A percentile compares a stretch with the other conserved stretches of the same genome.
Evolutionary conservation across 2,329 filamentous ascomycete species (phyloP).

Genomic region (Hypomyces rosellus): DNA sequence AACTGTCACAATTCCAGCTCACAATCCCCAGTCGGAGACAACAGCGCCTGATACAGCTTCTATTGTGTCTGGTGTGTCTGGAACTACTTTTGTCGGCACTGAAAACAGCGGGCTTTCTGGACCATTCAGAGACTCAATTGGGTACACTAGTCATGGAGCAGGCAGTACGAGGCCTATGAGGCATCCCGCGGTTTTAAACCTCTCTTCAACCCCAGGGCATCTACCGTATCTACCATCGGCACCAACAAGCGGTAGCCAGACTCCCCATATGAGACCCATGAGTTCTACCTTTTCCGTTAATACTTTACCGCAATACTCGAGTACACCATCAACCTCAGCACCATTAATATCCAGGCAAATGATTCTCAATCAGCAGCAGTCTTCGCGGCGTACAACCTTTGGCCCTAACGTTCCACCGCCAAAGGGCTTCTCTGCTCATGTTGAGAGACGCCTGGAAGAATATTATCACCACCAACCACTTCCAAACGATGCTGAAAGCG

Average conservation of each 20-base stretch:
- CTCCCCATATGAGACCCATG: constrained; percentile 17
- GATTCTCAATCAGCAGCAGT: constrained; percentile 41
- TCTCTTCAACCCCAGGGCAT: constrained; percentile 16
- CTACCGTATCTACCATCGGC: constrained; percentile 16
- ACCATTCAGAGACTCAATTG: neutral
- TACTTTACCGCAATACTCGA: constrained; percentile 17
- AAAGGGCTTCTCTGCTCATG: constrained; percentile 41
- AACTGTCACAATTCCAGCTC: constrained; percentile 19
- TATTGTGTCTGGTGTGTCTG: constrained; percentile 26
- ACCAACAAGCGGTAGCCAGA: constrained; percentile 15
- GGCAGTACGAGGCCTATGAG: constrained; percentile 3
- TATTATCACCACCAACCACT: constrained; percentile 44
- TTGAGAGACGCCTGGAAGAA: constrained; percentile 45
- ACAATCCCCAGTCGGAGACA: constrained; percentile 16
- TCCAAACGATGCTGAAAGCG: constrained; percentile 44
- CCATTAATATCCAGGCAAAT: constrained; percentile 32
- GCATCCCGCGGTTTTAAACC: constrained; percentile 14
- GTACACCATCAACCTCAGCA: constrained; percentile 15
- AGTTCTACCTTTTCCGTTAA: constrained; percentile 20
- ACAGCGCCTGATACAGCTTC: constrained; percentile 21
- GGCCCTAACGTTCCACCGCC: constrained; percentile 34
- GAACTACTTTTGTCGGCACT: constrained; percentile 27
- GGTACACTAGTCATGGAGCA: constrained; percentile 1
- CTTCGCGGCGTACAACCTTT: constrained; percentile 34
- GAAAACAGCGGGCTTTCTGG: constrained; percentile 17